Percentiles rank a stretch among this genome's conserved stretches.
Evolutionary conservation across 345 rosid species (phyloP).

Genomic region (Acer campestre): DNA sequence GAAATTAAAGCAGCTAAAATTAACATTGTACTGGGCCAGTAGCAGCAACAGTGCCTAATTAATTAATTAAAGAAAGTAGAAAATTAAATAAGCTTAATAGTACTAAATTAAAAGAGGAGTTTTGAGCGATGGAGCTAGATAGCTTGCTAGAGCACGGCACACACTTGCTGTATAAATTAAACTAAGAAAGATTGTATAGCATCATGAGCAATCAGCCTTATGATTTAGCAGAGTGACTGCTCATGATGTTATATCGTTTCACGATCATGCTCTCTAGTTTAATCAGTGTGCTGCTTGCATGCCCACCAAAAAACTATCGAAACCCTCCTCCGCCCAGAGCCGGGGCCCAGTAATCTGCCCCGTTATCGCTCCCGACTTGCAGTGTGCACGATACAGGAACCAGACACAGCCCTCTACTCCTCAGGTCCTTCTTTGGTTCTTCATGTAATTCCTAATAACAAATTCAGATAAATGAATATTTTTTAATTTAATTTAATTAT

Average conservation of each 20-base stretch:
- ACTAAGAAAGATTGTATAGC: constrained; percentile 59
- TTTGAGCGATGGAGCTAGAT: not conserved
- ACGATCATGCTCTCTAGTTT: constrained; percentile 11
- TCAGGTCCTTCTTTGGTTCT: constrained; percentile 65
- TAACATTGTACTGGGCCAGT: not conserved
- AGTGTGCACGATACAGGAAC: constrained; percentile 89
- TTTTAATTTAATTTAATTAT: too few relatives aligned
- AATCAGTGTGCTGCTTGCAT: constrained; percentile 5
- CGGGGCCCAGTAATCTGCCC: constrained; percentile 97
- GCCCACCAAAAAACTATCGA: constrained; percentile 27
- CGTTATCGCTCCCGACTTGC: constrained; percentile 85
- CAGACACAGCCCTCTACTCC: constrained; percentile 93
- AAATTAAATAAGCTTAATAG: not conserved
- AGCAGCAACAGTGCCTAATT: not conserved
- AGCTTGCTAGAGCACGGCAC: not conserved
- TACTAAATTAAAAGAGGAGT: constrained; percentile 15
- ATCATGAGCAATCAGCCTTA: constrained; percentile 99
- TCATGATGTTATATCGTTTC: constrained; percentile 87
- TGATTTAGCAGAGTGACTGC: constrained; percentile 88
- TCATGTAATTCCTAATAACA: constrained; percentile 43
- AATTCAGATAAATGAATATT: not conserved
- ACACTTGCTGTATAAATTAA: not conserved
- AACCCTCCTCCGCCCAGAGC: constrained; percentile 57
- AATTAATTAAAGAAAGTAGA: not conserved
- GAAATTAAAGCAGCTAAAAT: constrained; percentile 13